Evolutionary conservation across 176 grass and related monocot species (phyloP), one percentile per base, ranked within the genome.

Genomic region (Aegilops bicornis): DNA sequence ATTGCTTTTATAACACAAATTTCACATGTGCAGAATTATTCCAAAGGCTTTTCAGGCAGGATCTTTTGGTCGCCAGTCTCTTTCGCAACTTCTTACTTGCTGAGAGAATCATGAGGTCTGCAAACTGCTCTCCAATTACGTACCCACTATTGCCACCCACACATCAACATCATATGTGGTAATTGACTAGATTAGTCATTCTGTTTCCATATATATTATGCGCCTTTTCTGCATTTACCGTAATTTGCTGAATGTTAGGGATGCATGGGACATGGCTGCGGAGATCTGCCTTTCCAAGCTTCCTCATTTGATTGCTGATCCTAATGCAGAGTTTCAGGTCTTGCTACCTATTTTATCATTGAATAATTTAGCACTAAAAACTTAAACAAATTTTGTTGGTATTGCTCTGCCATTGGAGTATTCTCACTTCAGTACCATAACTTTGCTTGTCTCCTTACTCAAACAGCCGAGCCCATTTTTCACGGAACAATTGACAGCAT

Each of bases 101-200:
- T 86, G 97, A 99, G 85, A 91, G 94, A 88, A 99, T 96, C 65
- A 99, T 99, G 97, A 77, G 97, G 73, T 90, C 94, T 60, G 97
- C 97, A 88, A 99, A 93, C 73, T 99, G 97, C 82, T 96, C 97
- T 73, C 97, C 97, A 66, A 79, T 94, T 87, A 96, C 94, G 6
- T 93, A 92, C 78, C 97, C 97, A 3, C 59, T 88, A 29, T 84
- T 99, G 77, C 97, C 94, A 45, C 84, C 92, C 5, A 99, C 97
- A 60, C 97, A 99, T 89, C 97, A 99, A 65, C 97, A 99, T 78
- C 97, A 96, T 88, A 96, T 99, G 97, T 99, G 97, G 97, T 99
- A 96, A 80, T 64, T 86, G 79, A 71, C 16, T 16, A 81, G 22
- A 64, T 73, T 60, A n/a, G 16, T 20, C 13, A 52, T 81, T 66